Evolutionary conservation across 306 rosid genomes (phyloP).

Genomic region (Cucumis cinereus): DNA sequence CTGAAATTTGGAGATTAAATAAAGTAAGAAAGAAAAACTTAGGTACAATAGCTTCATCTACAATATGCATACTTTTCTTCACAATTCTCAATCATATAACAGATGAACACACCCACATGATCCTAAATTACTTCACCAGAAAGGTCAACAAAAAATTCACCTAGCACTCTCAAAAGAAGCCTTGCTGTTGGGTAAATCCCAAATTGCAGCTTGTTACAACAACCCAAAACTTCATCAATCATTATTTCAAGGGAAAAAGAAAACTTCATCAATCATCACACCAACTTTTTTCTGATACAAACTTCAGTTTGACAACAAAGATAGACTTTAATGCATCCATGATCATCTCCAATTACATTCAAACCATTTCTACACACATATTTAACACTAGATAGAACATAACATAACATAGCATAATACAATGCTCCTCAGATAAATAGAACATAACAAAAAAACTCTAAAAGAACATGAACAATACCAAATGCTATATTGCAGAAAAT

Average conservation of each 20-base stretch:
- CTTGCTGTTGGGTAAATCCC: background rate
- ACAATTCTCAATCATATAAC: background rate
- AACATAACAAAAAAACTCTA: background rate
- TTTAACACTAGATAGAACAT: background rate
- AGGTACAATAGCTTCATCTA: background rate
- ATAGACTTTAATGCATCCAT: background rate
- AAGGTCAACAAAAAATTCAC: background rate
- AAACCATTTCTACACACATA: background rate
- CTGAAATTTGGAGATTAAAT: constrained; percentile 7
- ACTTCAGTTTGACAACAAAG: background rate
- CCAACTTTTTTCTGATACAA: background rate
- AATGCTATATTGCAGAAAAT: background rate
- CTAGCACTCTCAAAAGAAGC: background rate
- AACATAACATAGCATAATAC: background rate
- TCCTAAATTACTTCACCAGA: background rate
- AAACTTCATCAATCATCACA: too few species aligned
- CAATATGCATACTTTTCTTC: background rate
- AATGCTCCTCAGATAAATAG: background rate
- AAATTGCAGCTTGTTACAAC: background rate
- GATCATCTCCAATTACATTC: background rate
- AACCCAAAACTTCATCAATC: background rate
- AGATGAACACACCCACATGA: background rate
- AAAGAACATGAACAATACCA: background rate
- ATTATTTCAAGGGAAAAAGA: too few species aligned
- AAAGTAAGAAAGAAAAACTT: background rate